Percentiles rank a stretch among this genome's conserved stretches.
Conservation (phyloP, 2,329 filamentous ascomycete genomes). For the Neurospora crassa region DNA sequence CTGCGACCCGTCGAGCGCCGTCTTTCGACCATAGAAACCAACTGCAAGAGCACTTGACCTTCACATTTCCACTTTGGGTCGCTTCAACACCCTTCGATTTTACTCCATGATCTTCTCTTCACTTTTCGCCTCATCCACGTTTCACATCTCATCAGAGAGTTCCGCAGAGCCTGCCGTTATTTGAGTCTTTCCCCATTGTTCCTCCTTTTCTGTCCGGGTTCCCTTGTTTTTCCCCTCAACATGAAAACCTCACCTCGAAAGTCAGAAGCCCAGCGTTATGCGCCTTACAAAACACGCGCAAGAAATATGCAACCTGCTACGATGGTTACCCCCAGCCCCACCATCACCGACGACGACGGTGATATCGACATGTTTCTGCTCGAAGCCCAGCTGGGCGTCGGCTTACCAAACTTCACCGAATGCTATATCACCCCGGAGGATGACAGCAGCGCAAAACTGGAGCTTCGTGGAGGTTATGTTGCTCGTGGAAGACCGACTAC, state of each 20-base stretch:
- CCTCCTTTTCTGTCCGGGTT: not conserved
- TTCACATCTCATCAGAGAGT: not conserved
- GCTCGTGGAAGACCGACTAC: not conserved
- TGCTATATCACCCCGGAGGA: not conserved
- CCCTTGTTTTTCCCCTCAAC: not conserved
- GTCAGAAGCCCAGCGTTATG: not conserved
- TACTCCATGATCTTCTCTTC: not conserved
- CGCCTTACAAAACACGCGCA: not conserved
- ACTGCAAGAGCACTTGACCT: not conserved
- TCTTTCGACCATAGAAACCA: not conserved
- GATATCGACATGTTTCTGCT: not conserved
- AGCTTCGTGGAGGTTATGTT: not conserved
- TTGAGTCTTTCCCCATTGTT: not conserved
- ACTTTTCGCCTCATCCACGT: not conserved
- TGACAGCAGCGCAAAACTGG: not conserved
- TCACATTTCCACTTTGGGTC: not conserved
- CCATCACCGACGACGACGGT: not conserved
- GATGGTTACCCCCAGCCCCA: not conserved
- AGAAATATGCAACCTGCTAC: not conserved
- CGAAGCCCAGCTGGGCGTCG: not conserved
- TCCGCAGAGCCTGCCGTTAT: not conserved
- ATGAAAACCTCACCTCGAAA: not conserved
- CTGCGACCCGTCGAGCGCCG: not conserved
- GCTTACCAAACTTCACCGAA: not conserved
- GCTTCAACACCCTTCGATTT: not conserved